Percentiles rank a stretch among this genome's conserved stretches.
Evolutionary conservation across 2,329 filamentous ascomycete species (phyloP).

Genomic region (Ophiostoma perfectum): DNA sequence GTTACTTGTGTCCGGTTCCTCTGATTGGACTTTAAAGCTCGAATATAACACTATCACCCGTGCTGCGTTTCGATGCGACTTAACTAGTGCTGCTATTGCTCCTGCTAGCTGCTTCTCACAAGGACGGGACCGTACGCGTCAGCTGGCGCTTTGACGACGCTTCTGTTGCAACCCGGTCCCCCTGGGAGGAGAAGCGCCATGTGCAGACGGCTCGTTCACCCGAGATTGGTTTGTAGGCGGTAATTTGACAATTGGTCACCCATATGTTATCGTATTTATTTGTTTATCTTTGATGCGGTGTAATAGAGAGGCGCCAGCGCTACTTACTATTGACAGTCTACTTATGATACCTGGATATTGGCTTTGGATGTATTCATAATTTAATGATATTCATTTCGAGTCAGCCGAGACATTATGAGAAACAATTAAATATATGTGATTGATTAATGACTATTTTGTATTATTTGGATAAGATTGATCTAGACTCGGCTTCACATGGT

Average conservation of each 20-base stretch:
- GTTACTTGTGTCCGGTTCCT: neutral
- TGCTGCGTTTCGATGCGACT: neutral
- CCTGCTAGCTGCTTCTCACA: neutral
- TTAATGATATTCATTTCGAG: too few relatives aligned
- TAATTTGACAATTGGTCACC: neutral
- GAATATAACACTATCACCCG: neutral
- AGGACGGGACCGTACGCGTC: constrained; percentile 1
- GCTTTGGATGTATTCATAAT: too few relatives aligned
- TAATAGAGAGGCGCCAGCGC: neutral
- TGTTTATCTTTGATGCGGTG: neutral
- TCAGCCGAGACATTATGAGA: too few relatives aligned
- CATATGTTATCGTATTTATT: too few relatives aligned
- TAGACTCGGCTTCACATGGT: too few relatives aligned
- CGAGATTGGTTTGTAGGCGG: neutral
- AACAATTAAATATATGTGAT: too few relatives aligned
- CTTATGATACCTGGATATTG: too few relatives aligned
- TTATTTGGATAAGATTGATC: too few relatives aligned
- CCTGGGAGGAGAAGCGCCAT: neutral
- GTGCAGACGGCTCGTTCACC: neutral
- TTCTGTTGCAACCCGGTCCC: neutral
- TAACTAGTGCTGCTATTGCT: constrained; percentile 30
- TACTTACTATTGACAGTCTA: too few relatives aligned
- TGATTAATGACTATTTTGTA: too few relatives aligned
- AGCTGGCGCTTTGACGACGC: constrained; percentile 5
- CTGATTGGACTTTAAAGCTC: neutral